These are phyloP conservation scores for Mycena epipterygia DNA, from an alignment of 768 basidiomycete genomes.

Conservation along the genomic window DNA sequence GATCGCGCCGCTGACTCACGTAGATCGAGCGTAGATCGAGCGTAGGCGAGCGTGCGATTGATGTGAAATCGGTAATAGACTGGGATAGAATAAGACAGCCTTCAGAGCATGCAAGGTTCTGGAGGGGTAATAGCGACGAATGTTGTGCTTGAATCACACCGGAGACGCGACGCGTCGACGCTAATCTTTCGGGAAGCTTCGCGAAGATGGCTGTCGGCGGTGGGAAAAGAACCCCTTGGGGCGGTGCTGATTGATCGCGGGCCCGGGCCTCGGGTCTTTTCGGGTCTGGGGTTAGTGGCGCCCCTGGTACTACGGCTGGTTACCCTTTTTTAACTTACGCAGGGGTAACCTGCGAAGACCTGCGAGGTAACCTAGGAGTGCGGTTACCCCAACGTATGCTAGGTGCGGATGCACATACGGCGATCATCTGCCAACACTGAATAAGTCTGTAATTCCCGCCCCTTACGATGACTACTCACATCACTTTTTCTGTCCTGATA, in stretches of 20 bases:
- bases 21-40: background rate
- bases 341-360: too few species aligned
- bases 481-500: too few species aligned
- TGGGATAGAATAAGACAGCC: background rate
- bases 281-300: background rate
- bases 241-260: background rate
- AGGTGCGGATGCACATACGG: too few species aligned
- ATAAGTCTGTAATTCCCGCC: too few species aligned
- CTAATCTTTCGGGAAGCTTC: background rate
- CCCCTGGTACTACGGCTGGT: background rate
- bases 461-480: too few species aligned
- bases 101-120: background rate
- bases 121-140: background rate
- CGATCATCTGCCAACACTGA: too few species aligned
- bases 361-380: background rate
- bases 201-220: background rate
- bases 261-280: background rate
- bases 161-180: background rate
- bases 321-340: slow-evolving; percentile 5
- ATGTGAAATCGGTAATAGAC: background rate
- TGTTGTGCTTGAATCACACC: background rate
- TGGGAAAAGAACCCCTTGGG: background rate
- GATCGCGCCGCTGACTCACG: background rate
- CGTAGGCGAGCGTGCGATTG: background rate
- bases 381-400: slow-evolving; percentile 7